Evolutionary conservation across 192 early-diverging fungal genomes (phyloP).

Genomic region (Podila epigama): DNA sequence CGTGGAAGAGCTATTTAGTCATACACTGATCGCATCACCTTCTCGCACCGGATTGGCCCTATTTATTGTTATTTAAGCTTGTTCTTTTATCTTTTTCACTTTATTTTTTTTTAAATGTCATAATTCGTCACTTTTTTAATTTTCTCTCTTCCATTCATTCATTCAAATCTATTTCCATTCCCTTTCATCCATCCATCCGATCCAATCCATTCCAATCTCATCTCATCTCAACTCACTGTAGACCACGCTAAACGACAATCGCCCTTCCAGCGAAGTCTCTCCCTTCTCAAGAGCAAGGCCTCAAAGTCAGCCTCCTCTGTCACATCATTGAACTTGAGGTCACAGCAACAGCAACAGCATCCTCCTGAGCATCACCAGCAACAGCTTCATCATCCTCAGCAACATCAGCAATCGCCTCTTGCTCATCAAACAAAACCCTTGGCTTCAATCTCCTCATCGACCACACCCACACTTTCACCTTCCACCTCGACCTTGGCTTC

Average conservation of each 20-base stretch:
- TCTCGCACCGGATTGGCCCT: too few relatives aligned
- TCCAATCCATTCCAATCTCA: not conserved
- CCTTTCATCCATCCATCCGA: too few relatives aligned
- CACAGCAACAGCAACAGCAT: too few relatives aligned
- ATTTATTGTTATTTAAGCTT: too few relatives aligned
- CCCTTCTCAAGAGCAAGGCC: slow-evolving; percentile 1
- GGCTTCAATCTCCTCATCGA: not conserved
- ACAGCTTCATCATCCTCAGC: not conserved
- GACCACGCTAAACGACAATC: not conserved
- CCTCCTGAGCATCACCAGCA: not conserved
- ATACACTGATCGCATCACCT: too few relatives aligned
- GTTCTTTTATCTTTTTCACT: too few relatives aligned
- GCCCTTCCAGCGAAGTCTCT: not conserved
- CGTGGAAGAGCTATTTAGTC: too few relatives aligned
- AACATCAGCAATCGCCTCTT: too few relatives aligned
- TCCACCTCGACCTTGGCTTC: not conserved
- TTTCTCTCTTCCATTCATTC: too few relatives aligned
- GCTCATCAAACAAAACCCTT: not conserved
- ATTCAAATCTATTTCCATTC: too few relatives aligned
- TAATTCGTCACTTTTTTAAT: too few relatives aligned
- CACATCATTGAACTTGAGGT: not conserved
- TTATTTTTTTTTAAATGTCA: too few relatives aligned
- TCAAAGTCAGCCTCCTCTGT: not conserved
- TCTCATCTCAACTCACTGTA: not conserved
- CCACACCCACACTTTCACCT: not conserved